Evolutionary conservation across 805 yeast genomes (phyloP).

Genomic region (Lipomyces chichibuensis): DNA sequence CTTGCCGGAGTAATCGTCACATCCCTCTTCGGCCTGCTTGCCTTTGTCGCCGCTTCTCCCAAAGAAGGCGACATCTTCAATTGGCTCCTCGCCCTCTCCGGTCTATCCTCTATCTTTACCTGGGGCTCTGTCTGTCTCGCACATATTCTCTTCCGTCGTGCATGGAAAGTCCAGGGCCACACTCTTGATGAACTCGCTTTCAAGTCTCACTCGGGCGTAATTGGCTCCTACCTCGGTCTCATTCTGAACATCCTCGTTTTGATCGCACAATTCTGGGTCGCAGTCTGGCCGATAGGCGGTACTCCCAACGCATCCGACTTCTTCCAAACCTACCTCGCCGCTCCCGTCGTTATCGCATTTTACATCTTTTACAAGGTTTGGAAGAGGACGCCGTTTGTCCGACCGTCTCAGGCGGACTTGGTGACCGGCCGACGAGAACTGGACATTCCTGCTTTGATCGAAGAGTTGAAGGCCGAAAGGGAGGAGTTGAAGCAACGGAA

Average conservation of each 20-base stretch:
- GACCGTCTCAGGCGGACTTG: conserved; percentile 57
- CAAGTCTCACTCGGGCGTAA: conserved; percentile 66
- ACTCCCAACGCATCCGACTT: conserved; percentile 48
- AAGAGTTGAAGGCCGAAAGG: conserved; percentile 62
- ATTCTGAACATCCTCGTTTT: conserved; percentile 62
- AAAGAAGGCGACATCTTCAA: conserved; percentile 57
- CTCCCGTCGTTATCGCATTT: conserved; percentile 48
- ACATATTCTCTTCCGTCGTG: conserved; percentile 69
- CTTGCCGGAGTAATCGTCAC: conserved; percentile 60
- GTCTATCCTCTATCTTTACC: conserved; percentile 73
- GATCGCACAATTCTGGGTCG: conserved; percentile 80
- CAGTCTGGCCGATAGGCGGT: conserved; percentile 66
- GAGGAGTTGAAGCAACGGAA: conserved; percentile 54
- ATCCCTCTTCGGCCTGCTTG: conserved; percentile 56
- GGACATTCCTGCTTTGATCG: conserved; percentile 59
- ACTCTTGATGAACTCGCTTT: conserved; percentile 67
- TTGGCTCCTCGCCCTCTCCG: conserved; percentile 79
- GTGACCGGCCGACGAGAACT: conserved; percentile 66
- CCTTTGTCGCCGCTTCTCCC: conserved; percentile 65
- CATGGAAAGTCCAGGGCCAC: conserved; percentile 67
- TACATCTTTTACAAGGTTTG: conserved; percentile 58
- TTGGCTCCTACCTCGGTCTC: conserved; percentile 68
- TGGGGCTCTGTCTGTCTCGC: conserved; percentile 76
- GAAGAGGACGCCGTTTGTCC: conserved; percentile 49
- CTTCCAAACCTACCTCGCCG: conserved; percentile 60